Conservation (phyloP, 371 early-diverging fungal species). For the Vairimorpha ceranae region DNA sequence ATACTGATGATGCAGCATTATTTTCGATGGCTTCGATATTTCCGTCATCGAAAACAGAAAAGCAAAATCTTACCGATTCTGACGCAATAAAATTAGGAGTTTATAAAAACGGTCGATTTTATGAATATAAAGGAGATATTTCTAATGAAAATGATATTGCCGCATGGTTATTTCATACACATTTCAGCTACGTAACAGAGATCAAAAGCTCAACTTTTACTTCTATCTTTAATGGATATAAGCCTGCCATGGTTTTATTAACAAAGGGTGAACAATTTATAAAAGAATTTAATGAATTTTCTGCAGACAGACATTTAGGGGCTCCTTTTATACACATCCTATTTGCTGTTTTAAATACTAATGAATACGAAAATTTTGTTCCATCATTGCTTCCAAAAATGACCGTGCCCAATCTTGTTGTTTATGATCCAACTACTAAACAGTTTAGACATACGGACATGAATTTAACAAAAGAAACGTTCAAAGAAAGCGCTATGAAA, state of each 20-base stretch:
- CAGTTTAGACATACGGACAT: constrained; percentile 51
- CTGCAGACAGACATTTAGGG: constrained; percentile 57
- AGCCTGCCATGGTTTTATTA: constrained; percentile 61
- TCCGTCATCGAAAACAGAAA: constrained; percentile 26
- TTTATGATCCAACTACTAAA: constrained; percentile 61
- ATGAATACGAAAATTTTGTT: constrained; percentile 60
- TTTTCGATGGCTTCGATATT: constrained; percentile 50
- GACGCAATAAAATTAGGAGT: constrained; percentile 57
- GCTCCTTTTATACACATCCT: constrained; percentile 58
- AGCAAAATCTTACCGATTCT: constrained; percentile 26
- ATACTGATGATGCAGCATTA: constrained; percentile 54
- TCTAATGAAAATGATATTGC: constrained; percentile 53
- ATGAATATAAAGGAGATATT: constrained; percentile 51
- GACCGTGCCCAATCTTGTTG: constrained; percentile 49
- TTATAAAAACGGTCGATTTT: constrained; percentile 62
- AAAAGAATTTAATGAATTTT: constrained; percentile 56
- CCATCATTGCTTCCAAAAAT: constrained; percentile 54
- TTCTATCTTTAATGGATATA: constrained; percentile 63
- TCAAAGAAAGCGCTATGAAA: constrained; percentile 32
- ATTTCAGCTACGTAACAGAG: constrained; percentile 63
- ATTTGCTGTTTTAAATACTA: constrained; percentile 59
- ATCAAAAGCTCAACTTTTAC: constrained; percentile 63
- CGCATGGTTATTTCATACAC: constrained; percentile 64
- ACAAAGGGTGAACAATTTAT: constrained; percentile 54
- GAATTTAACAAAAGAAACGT: constrained; percentile 36